Evolutionary conservation across 2,329 filamentous ascomycete genomes (phyloP).

Genomic region (Cladosporium austrohemisphaericum): DNA sequence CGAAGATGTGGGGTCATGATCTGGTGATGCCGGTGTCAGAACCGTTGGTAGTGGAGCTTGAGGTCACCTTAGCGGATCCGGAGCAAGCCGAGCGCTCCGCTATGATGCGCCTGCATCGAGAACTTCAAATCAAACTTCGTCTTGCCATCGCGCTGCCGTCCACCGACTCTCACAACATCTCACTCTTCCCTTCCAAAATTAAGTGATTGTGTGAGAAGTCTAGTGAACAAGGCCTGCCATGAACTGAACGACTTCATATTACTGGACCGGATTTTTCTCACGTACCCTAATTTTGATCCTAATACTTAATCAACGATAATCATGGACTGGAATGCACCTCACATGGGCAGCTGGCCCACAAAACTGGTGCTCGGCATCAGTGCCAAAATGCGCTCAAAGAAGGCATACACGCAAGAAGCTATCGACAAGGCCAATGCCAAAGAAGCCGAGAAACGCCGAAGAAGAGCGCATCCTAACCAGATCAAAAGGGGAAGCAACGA

Average conservation of each 20-base stretch:
- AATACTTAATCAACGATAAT: neutral
- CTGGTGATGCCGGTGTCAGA: constrained; percentile 1
- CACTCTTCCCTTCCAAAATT: neutral
- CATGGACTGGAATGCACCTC: constrained; percentile 29
- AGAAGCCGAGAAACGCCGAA: constrained; percentile 18
- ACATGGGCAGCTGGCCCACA: constrained; percentile 28
- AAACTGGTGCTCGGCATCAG: constrained; percentile 28
- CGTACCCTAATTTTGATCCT: neutral
- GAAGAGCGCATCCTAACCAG: constrained; percentile 7
- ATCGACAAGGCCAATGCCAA: constrained; percentile 27
- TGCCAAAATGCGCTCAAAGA: constrained; percentile 28
- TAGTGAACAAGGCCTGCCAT: neutral
- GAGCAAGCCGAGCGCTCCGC: constrained; percentile 4
- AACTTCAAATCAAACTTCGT: constrained; percentile 8
- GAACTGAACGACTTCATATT: neutral
- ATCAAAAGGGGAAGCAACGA: constrained; percentile 7
- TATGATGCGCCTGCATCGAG: constrained; percentile 4
- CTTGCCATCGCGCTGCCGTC: constrained; percentile 7
- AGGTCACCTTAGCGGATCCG: constrained; percentile 16
- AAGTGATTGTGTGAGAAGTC: neutral
- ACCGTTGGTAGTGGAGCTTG: constrained; percentile 2
- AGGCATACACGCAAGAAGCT: constrained; percentile 26
- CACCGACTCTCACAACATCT: neutral
- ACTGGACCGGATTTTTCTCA: neutral
- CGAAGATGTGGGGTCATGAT: constrained; percentile 15